Conservation (phyloP, 371 early-diverging fungal genomes). For the Blastocladiella emersonii region DNA sequence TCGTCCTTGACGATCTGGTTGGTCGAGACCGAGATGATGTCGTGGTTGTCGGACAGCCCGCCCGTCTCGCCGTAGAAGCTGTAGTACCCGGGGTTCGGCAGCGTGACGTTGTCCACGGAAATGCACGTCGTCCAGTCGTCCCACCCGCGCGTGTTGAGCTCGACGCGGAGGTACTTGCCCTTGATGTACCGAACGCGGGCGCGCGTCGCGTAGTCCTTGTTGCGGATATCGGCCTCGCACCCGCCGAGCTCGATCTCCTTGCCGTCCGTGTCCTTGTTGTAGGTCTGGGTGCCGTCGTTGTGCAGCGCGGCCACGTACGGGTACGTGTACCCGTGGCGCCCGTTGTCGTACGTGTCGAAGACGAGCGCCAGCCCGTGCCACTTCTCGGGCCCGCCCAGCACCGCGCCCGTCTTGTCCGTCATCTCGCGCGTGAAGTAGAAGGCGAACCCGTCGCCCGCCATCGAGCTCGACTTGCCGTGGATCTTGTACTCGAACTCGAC, state of each 20-base stretch:
- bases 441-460: constrained; percentile 92
- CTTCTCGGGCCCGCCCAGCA: constrained; percentile 76
- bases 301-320: constrained; percentile 88
- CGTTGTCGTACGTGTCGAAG: constrained; percentile 92
- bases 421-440: constrained; percentile 40
- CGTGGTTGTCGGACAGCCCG: constrained; percentile 74
- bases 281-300: constrained; percentile 71
- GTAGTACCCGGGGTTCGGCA: constrained; percentile 62
- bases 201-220: constrained; percentile 42
- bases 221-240: constrained; percentile 68
- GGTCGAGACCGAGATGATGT: constrained; percentile 51
- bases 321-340: constrained; percentile 53
- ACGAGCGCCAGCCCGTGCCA: constrained; percentile 88
- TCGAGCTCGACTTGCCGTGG: constrained; percentile 37
- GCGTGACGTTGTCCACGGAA: constrained; percentile 44
- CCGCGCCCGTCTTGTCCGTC: constrained; percentile 40
- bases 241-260: constrained; percentile 45
- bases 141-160: constrained; percentile 2
- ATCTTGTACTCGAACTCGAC: constrained; percentile 88
- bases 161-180: constrained; percentile 38
- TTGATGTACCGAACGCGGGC: constrained; percentile 65
- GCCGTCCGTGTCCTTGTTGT: constrained; percentile 74
- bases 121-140: constrained; percentile 44
- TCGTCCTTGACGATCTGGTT: constrained; percentile 6
- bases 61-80: constrained; percentile 88